Base-by-base conservation (phyloP, 805 yeast species). In the Candida alai region DNA sequence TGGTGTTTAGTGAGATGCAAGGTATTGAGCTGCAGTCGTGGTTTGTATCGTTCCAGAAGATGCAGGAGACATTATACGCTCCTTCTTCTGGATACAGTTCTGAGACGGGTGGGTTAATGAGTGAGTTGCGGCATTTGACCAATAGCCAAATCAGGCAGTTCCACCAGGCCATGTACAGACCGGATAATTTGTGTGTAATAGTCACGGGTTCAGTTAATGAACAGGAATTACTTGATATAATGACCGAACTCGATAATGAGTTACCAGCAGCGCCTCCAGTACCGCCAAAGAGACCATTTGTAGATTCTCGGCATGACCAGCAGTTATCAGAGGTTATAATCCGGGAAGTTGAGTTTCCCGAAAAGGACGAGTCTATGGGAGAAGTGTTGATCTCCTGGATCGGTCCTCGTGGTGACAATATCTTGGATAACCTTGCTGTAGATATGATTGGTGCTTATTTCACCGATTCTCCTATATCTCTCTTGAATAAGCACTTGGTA, bases 1-100 rank as follows among this genome's bases (percentile, higher is more conserved):
- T 93, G 19, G 97, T 93, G 3, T 93, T 84, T 54, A 82, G 94
- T 34, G 98, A 93, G 61, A 93, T 93, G 97, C 96, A 86, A 52
- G 97, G 88, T 18, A 79, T 84, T 37, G 95, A 88, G 56, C 76
- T 76, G 48, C 84, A 82, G 42, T 73, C 89, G 11, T 79, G 80
- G 76, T 83, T 82, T 43, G 61, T 80, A 9, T 54, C 81, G 2
- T 74, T 70, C 45, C 63, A 84, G 42, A 76, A 76, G 34, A 61
- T 78, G 41, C 84, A 79, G 50, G 71, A 79, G 48, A 49, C 73
- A 0, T 48, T 84, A 47, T 83, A 72, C 42, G 58, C 65, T 12
- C 53, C 65, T 9, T 65, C 68, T 1, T 82, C 90, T 15, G 97
- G 96, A 3, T 93, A 90, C 54, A 76, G 88, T 8, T 79, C 93